Base-by-base conservation (phyloP, 148 eudicot genomes). In the Rhododendron vialii region DNA sequence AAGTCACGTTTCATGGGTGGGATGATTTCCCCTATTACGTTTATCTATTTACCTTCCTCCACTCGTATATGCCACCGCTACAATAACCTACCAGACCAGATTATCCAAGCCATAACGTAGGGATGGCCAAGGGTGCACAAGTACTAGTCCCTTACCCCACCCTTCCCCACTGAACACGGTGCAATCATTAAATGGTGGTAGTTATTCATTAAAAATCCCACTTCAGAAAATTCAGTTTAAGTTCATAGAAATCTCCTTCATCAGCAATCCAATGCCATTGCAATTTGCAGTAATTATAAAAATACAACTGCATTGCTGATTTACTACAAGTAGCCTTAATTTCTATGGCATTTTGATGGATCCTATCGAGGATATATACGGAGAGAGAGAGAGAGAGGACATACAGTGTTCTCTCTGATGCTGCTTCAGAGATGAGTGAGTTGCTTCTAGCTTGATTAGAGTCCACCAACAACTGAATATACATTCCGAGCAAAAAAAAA, bases 361-460 rank as follows among this genome's bases (percentile, higher is more conserved):
- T 3, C 76, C 20, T 71, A 30, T 5, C 76, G 15, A 33, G 41
- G 41, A 71, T 5, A 33, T 35, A 14, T 1, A 30, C 20, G 38
- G 4, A 3, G 18, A 30, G 36, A 69, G 75, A 69, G 67, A 55
- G 69, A 81, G 45, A 55, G 71, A 4, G 84, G 35, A 36, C 74
- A 33, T 57, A 82, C 84, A 82, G 84, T 24, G 84, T 82, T 59
- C 84, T 82, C 84, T 82, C 51, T 59, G 74, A 82, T 57, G 84
- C 84, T 11, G 74, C 84, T 55, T 57, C 48, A 82, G 84, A 57
- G 48, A 33, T 35, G 7, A 35, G 69, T 22, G 63, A 57, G 50
- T 35, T 82, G 41, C 18, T 57, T 7, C 35, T 82, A 82, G 84
- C 71, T 82, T 55, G 84, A 35, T 57, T 36, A 82, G 69, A 82